phyloP scores from a whole-genome alignment of 176 grass and related monocot genomes.

The Oryza meyeriana region DNA sequence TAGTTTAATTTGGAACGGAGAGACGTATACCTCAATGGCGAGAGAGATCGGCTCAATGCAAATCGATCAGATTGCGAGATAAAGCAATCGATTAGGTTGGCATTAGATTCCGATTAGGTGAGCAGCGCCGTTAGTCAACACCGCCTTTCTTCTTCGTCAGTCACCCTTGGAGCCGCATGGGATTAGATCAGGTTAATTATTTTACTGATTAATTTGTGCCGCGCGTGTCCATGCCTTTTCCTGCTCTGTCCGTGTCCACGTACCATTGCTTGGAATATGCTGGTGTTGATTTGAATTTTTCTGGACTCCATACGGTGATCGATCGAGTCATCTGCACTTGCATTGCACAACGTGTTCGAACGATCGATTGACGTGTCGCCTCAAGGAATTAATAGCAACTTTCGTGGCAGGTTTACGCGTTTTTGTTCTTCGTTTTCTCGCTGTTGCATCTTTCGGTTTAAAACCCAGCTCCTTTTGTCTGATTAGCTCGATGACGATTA shows the following conservation, averaged over 20 bases:
- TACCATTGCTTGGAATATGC: background rate
- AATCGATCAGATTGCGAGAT: background rate
- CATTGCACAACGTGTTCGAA: background rate
- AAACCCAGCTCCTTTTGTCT: too few species aligned
- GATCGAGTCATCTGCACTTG: background rate
- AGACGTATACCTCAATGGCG: too few species aligned
- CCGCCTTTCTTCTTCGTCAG: background rate
- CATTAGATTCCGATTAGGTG: background rate
- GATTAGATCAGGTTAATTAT: background rate
- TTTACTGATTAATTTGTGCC: background rate
- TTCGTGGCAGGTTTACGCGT: background rate
- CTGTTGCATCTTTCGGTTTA: background rate
- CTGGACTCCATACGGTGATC: background rate
- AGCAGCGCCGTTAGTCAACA: slow-evolving; percentile 1
- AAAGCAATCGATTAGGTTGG: background rate
- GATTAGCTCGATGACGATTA: too few species aligned
- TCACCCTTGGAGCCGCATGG: background rate
- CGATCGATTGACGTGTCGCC: background rate
- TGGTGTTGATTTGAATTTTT: background rate
- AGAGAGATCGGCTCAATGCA: background rate
- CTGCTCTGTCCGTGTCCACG: background rate
- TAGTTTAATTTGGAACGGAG: too few species aligned
- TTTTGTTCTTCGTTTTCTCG: too few species aligned
- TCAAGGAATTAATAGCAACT: background rate
- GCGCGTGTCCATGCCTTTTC: background rate